phyloP scores from a whole-genome alignment of 768 basidiomycete species.

The Amanita thiersii region DNA sequence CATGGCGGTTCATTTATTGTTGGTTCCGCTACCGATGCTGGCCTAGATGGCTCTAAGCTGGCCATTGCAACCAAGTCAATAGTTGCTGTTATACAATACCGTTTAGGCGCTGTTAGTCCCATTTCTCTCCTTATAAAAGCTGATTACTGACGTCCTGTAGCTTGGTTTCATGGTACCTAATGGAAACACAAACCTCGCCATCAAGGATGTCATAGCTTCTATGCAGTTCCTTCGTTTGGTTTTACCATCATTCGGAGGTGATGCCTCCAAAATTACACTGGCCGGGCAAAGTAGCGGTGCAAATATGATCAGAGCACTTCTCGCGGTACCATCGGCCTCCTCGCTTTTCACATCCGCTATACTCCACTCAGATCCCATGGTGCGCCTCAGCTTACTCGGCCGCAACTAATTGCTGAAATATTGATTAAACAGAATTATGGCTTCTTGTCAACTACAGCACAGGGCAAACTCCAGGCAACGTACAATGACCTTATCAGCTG shows the following conservation, averaged over 20 bases:
- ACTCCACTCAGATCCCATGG: constrained; percentile 85
- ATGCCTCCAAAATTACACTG: constrained; percentile 54
- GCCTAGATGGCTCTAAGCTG: constrained; percentile 71
- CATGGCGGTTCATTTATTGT: constrained; percentile 78
- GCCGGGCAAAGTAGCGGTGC: constrained; percentile 84
- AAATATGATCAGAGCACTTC: constrained; percentile 65
- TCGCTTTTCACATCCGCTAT: constrained; percentile 72
- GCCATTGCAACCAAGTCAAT: constrained; percentile 66
- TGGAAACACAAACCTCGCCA: constrained; percentile 62
- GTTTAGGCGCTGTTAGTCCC: constrained; percentile 62
- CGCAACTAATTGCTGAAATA: not conserved
- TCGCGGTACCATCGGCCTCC: constrained; percentile 64
- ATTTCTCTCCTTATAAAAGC: not conserved
- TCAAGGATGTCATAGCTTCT: constrained; percentile 61
- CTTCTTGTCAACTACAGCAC: constrained; percentile 48
- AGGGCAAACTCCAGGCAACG: constrained; percentile 41
- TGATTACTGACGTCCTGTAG: constrained; percentile 23
- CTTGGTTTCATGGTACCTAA: constrained; percentile 71
- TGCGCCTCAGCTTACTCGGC: constrained; percentile 19
- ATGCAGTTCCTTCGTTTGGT: constrained; percentile 53
- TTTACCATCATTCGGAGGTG: constrained; percentile 61
- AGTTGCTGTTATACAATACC: constrained; percentile 78
- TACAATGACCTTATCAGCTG: constrained; percentile 46
- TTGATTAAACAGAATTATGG: constrained; percentile 54
- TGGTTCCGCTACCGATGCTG: constrained; percentile 65